Percentiles rank a stretch among this genome's conserved stretches.
These are phyloP conservation scores for Pyronema domesticum DNA, from an alignment of 495 filamentous ascomycete genomes.

Conservation along the genomic window DNA sequence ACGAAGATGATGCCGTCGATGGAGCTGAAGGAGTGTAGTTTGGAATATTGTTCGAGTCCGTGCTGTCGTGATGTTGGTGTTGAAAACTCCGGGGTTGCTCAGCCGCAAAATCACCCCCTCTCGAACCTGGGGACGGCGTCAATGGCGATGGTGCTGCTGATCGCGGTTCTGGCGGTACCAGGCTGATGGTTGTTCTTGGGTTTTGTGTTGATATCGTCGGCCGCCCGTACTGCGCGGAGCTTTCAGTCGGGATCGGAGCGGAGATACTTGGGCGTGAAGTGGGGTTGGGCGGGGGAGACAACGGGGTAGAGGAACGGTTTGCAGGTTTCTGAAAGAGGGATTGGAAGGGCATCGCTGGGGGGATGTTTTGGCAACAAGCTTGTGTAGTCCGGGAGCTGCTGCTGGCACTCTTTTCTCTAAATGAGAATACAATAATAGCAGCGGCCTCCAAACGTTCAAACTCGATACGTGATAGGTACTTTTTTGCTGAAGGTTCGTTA, in stretches of 20 bases:
- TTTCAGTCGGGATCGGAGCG: neutral
- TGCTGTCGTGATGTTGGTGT: neutral
- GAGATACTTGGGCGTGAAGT: constrained; percentile 2
- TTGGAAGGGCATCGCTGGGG: neutral
- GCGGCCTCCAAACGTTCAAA: neutral
- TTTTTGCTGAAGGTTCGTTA: too few relatives aligned
- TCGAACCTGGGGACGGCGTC: neutral
- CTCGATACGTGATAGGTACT: neutral
- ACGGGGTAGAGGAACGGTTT: neutral
- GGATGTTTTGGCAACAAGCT: neutral
- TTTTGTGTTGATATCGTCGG: neutral
- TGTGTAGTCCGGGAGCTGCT: neutral
- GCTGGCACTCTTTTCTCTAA: neutral
- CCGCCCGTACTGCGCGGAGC: neutral
- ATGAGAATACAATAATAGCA: neutral
- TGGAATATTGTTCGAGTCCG: neutral
- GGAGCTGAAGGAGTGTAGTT: neutral
- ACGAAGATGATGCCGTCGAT: neutral
- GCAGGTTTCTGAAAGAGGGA: constrained; percentile 2
- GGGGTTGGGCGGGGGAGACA: neutral
- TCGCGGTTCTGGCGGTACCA: neutral
- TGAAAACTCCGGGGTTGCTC: neutral
- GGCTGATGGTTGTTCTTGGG: neutral
- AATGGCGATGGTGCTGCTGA: neutral
- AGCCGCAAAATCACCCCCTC: constrained; percentile 1